A percentile compares a stretch with the other conserved stretches of the same genome.
phyloP scores from a whole-genome alignment of 2,329 filamentous ascomycete genomes.

The Dryadomyces sulphureus region DNA sequence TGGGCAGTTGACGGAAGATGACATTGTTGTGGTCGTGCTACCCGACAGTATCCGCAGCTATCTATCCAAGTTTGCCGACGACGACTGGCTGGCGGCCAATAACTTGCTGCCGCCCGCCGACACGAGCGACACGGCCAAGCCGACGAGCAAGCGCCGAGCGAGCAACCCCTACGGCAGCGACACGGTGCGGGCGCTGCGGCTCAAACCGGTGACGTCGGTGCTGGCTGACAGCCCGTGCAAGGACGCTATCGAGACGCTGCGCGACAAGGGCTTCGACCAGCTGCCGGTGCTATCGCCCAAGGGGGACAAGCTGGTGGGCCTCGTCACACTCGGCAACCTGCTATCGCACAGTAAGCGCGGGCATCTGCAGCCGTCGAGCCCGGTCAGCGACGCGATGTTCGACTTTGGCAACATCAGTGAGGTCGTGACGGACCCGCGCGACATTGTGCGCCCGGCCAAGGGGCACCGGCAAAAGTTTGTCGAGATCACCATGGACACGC shows the following conservation, averaged over 20 bases:
- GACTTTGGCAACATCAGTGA: constrained; percentile 80
- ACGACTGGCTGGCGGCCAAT: constrained; percentile 97
- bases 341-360: constrained; percentile 80
- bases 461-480: constrained; percentile 49
- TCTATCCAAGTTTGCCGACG: constrained; percentile 94
- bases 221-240: constrained; percentile 55
- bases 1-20: constrained; percentile 60
- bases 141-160: constrained; percentile 18
- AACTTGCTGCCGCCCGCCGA: constrained; percentile 57
- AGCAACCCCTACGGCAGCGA: constrained; percentile 61
- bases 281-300: constrained; percentile 69
- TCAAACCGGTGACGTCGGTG: constrained; percentile 89
- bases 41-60: constrained; percentile 97
- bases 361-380: constrained; percentile 57
- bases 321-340: constrained; percentile 89
- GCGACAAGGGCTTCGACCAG: constrained; percentile 95
- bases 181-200: constrained; percentile 66
- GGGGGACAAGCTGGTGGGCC: constrained; percentile 63
- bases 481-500: constrained; percentile 85
- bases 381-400: constrained; percentile 88
- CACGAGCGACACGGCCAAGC: constrained; percentile 14
- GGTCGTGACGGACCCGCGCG: constrained; percentile 74
- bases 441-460: constrained; percentile 28
- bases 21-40: constrained; percentile 79
- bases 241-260: constrained; percentile 93